Percentiles rank a stretch among this genome's conserved stretches.
Evolutionary conservation across 192 early-diverging fungal species (phyloP).

Genomic region (Gamsiella multidivaricata): DNA sequence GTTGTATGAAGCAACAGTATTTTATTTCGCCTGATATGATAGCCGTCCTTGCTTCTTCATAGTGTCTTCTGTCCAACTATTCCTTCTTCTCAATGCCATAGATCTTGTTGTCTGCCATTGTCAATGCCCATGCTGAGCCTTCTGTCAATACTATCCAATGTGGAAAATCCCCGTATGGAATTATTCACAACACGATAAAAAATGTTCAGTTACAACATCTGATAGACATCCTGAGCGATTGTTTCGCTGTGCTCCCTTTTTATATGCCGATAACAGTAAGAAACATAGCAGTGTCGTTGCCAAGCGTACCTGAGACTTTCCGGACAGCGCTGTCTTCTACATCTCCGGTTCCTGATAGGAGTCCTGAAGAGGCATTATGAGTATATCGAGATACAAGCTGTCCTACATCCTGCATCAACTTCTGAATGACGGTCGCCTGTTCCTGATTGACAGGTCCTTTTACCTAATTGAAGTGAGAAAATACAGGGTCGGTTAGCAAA

Average conservation of each 20-base stretch:
- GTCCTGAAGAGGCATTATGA: background rate
- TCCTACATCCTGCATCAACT: constrained; percentile 52
- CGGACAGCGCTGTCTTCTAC: constrained; percentile 41
- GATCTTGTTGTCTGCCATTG: constrained; percentile 55
- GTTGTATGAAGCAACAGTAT: too few relatives aligned
- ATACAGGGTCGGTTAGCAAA: too few relatives aligned
- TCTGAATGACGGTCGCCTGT: constrained; percentile 42
- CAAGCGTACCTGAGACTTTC: constrained; percentile 40
- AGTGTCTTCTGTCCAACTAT: too few relatives aligned
- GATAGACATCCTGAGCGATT: background rate
- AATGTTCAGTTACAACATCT: background rate
- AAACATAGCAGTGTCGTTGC: background rate
- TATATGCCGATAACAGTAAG: background rate
- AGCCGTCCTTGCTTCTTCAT: too few relatives aligned
- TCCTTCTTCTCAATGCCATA: constrained; percentile 42
- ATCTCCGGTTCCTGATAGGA: constrained; percentile 15
- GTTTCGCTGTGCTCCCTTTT: too few relatives aligned
- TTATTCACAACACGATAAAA: background rate
- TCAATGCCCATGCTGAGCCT: constrained; percentile 42
- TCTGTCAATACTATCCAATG: constrained; percentile 35
- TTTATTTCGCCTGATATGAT: too few relatives aligned
- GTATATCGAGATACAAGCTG: constrained; percentile 49
- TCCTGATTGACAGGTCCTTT: constrained; percentile 37
- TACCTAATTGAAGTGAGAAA: too few relatives aligned
- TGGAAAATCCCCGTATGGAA: background rate